A percentile compares a stretch with the other conserved stretches of the same genome.
These are phyloP conservation scores for Podospora didyma DNA, from an alignment of 495 filamentous ascomycete species.

Conservation along the genomic window DNA sequence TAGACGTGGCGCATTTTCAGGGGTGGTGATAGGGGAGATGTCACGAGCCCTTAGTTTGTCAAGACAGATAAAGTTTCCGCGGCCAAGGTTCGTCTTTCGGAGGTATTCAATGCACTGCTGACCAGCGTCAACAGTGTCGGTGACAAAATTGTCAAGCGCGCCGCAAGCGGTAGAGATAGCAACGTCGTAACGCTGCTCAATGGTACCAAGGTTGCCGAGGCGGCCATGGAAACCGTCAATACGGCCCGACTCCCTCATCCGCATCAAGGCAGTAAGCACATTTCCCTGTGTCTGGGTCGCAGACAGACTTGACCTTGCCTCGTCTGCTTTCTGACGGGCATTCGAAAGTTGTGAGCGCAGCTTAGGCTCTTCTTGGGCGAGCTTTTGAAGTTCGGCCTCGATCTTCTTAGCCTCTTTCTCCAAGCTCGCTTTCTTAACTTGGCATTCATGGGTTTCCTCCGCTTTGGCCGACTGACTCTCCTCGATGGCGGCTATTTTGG, in stretches of 20 bases:
- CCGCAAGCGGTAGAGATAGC: slow-evolving; percentile 96
- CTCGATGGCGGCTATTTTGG: slow-evolving; percentile 70
- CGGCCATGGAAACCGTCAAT: slow-evolving; percentile 96
- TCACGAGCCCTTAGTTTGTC: slow-evolving; percentile 78
- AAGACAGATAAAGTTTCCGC: slow-evolving; percentile 93
- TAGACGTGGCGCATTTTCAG: slow-evolving; percentile 84
- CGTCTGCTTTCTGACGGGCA: slow-evolving; percentile 88
- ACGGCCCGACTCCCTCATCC: slow-evolving; percentile 90
- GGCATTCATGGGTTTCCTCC: slow-evolving; percentile 69
- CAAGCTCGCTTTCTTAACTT: slow-evolving; percentile 63
- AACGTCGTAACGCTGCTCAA: slow-evolving; percentile 90
- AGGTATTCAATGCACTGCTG: slow-evolving; percentile 98
- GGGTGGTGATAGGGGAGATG: slow-evolving; percentile 74
- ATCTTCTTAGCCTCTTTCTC: slow-evolving; percentile 71
- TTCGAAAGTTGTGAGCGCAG: slow-evolving; percentile 77
- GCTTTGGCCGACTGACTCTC: slow-evolving; percentile 65
- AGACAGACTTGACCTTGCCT: slow-evolving; percentile 83
- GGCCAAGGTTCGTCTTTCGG: slow-evolving; percentile 94
- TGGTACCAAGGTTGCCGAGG: slow-evolving; percentile 91
- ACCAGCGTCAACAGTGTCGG: slow-evolving; percentile 89
- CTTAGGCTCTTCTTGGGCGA: slow-evolving; percentile 72
- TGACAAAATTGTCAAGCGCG: slow-evolving; percentile 88
- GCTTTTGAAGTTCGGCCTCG: slow-evolving; percentile 65
- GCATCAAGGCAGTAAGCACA: slow-evolving; percentile 85
- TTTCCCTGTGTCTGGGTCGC: slow-evolving; percentile 89